Evolutionary conservation across 805 yeast genomes (phyloP).

Genomic region (Ogataea trehalophila): DNA sequence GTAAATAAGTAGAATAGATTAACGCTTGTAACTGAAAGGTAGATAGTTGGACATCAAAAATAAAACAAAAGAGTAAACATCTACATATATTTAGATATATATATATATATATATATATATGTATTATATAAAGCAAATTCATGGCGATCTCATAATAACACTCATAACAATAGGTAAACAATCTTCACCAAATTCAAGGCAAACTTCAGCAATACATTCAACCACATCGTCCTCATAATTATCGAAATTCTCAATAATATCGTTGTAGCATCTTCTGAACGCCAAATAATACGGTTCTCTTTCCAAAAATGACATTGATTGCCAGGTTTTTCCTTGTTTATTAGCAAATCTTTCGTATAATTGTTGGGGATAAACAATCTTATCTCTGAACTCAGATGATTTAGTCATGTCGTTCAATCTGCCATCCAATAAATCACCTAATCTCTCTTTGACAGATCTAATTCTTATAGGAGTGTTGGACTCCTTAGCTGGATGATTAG

Average conservation of each 20-base stretch:
- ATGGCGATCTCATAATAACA: slow-evolving; percentile 5
- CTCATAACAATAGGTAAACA: slow-evolving; percentile 17
- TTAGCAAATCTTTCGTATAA: slow-evolving; percentile 23
- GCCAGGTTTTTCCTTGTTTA: slow-evolving; percentile 22
- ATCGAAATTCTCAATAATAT: slow-evolving; percentile 14
- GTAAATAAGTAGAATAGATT: too few species aligned
- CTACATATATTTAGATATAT: neutral
- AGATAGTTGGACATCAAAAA: neutral
- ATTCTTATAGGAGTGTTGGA: neutral
- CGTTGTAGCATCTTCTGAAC: slow-evolving; percentile 25
- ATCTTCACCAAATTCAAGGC: slow-evolving; percentile 22
- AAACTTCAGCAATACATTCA: slow-evolving; percentile 20
- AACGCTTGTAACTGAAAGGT: too few species aligned
- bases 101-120: neutral
- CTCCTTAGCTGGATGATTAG: neutral
- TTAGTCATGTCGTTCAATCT: slow-evolving; percentile 23
- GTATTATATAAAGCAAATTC: too few species aligned
- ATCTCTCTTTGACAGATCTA: slow-evolving; percentile 18
- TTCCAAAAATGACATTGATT: slow-evolving; percentile 15
- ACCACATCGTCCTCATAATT: slow-evolving; percentile 14
- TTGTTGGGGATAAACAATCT: slow-evolving; percentile 24
- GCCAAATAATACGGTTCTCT: slow-evolving; percentile 26
- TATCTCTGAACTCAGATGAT: slow-evolving; percentile 25
- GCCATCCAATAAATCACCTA: slow-evolving; percentile 24
- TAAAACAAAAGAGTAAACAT: neutral